Evolutionary conservation across 1,284 basidiomycete genomes (phyloP), one percentile per base, ranked within the genome.

Genomic region (Cryptococcus sp.): DNA sequence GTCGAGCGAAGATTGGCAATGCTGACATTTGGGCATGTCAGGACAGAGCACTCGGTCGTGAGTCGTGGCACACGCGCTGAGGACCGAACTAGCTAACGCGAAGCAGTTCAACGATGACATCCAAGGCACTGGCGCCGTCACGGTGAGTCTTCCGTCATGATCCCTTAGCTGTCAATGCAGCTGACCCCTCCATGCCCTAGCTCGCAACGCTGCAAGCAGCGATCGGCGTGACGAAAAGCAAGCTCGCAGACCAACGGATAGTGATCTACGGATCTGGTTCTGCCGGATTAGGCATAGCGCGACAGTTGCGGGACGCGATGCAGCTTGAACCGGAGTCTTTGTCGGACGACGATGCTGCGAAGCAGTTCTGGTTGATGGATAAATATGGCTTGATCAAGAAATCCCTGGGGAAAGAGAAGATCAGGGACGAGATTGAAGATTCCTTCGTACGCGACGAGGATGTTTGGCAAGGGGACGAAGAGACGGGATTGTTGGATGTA

Each of bases 61-160:
- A 88, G 69, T 58, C 5, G 2, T 2, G 38, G 25, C 17, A 3
- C 15, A 30, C 30, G 17, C n/a, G 38, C 48, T 17, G 22, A 27
- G 45, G 45, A 15, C 27, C 23, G 3, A 13, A 5, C n/a, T 17
- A n/a, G 50, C 55, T 60, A n/a, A 61, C 45, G 38, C 35, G 35
- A 10, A n/a, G 3, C 43, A 72, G 17, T 91, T 91, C 81, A 91
- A 91, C 73, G 89, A 91, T 65, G 89, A 78, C 64, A 77, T 78
- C 47, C 90, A 92, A 79, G 90, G 90, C 15, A 93, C 90, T 1
- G 90, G 90, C 2, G 90, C 90, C 0, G 89, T 93, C 16, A 88
- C 89, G 16, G 72, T 75, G 27, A 60, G 68, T 62, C 7, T 17
- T 2, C 10, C 23, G 10, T 39, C 25, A 20, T 1, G 11, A 7